Base-by-base conservation (phyloP, 208 protist species). In the Strigomonas culicis region DNA sequence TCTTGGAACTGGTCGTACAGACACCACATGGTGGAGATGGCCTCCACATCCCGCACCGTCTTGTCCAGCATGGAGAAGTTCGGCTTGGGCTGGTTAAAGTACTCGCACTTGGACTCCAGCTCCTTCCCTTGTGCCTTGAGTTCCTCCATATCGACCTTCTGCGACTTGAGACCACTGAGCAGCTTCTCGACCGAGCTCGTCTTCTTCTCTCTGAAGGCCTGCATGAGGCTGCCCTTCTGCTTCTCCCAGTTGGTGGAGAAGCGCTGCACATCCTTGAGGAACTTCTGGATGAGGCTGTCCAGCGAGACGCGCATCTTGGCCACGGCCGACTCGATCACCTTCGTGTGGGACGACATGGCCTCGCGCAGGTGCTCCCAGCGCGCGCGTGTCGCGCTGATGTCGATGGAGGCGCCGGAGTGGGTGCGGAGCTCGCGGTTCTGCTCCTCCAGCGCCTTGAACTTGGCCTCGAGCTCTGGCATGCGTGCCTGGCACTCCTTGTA, bases 341-440 rank as follows among this genome's bases (percentile, higher is more conserved):
- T 93, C 13, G 86, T 84, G 83, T 98, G 93, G 7, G 92, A 90
- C 10, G 86, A 49, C 71, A 98, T 87, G 8, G 83, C 83, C 53
- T 97, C 82, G 8, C 88, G 80, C 47, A 98, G 83, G 59, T 98
- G 89, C 53, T 93, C 88, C 97, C 96, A 98, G 41, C 88, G 84
- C 7, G 74, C 72, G n/a, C 87, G 84, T 15, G 94, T 88, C 11
- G 79, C 67, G 39, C 77, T 59, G 13, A 95, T 7, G 62, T 98
- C 94, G 67, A 98, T 71, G 10, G 68, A 70, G 31, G 79, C 66
- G 62, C 92, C 91, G 10, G 75, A 84, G 17, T 93, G 79, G 39
- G 75, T 71, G 41, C 84, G 78, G 47, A 98, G 75, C 53, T 97
- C 76, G 59, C 75, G 75, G 75, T 97, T 97, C 75, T 92, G 82